These are phyloP conservation scores for Didymella arachidicola DNA, from an alignment of 2,329 filamentous ascomycete genomes.

Conservation along the genomic window DNA sequence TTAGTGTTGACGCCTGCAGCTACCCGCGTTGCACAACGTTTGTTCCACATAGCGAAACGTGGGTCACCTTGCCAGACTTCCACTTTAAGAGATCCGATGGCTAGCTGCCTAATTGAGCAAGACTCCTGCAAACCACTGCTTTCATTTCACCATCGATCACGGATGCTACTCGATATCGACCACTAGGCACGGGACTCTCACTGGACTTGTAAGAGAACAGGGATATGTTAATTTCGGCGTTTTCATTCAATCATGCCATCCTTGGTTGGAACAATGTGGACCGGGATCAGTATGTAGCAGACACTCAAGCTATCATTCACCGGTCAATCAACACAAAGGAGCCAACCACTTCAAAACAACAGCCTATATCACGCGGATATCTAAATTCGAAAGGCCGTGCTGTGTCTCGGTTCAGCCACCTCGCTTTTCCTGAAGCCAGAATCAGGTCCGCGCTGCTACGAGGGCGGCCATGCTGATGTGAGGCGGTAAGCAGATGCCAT, in stretches of 20 bases:
- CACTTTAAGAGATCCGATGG: neutral
- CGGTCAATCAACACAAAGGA: conserved; percentile 33
- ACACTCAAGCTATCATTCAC: conserved; percentile 31
- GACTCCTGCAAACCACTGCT: neutral
- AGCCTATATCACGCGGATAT: conserved; percentile 26
- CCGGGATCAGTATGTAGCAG: conserved; percentile 7
- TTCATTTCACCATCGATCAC: neutral
- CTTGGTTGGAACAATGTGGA: neutral
- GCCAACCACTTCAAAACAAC: conserved; percentile 16
- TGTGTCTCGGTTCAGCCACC: conserved; percentile 44
- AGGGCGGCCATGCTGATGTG: conserved; percentile 26
- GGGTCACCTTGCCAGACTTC: conserved; percentile 23
- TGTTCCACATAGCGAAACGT: conserved; percentile 44
- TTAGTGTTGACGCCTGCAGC: conserved; percentile 41
- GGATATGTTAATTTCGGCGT: neutral
- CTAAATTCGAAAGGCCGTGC: conserved; percentile 26
- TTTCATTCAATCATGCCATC: neutral
- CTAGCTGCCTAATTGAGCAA: neutral
- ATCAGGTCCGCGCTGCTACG: conserved; percentile 31
- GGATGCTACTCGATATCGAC: neutral
- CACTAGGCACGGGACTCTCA: neutral
- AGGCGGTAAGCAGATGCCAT: conserved; percentile 12
- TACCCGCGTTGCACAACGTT: conserved; percentile 39
- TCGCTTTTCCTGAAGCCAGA: conserved; percentile 28
- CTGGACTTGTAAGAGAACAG: neutral